phyloP scores from a whole-genome alignment of 1,284 basidiomycete species.

The Heterobasidion occidentale region DNA sequence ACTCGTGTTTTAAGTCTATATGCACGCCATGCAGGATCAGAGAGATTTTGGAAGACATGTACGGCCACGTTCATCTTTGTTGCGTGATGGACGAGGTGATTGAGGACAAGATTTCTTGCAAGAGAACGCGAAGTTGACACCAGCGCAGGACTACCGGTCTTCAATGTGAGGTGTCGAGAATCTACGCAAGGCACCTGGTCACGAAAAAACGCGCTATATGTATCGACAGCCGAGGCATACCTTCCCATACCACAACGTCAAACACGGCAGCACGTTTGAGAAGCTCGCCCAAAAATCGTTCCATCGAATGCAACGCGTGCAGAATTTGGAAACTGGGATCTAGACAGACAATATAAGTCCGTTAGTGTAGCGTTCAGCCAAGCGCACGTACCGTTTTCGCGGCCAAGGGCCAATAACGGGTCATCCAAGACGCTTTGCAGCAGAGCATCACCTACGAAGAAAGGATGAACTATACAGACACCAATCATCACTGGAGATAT shows the following conservation, averaged over 20 bases:
- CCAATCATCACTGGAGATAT: conserved; percentile 3
- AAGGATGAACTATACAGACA: not conserved
- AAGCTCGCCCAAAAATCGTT: conserved; percentile 42
- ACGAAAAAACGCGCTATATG: not conserved
- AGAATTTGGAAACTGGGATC: conserved; percentile 53
- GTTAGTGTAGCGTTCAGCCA: not conserved
- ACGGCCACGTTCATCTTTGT: conserved; percentile 30
- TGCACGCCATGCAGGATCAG: conserved; percentile 40
- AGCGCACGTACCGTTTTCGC: conserved; percentile 24
- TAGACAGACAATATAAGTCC: conserved; percentile 12
- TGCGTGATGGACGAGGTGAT: conserved; percentile 45
- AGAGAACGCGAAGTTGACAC: conserved; percentile 38
- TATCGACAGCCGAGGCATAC: conserved; percentile 22
- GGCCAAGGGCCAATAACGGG: conserved; percentile 45
- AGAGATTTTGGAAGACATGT: conserved; percentile 33
- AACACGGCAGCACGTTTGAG: conserved; percentile 44
- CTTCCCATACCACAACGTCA: conserved; percentile 56
- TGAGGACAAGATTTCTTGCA: conserved; percentile 42
- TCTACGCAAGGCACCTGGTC: conserved; percentile 20
- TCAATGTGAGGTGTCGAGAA: conserved; percentile 31
- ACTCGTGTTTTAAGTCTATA: conserved; percentile 38
- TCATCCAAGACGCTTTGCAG: conserved; percentile 51
- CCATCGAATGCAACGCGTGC: conserved; percentile 50
- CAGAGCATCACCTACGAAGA: conserved; percentile 46
- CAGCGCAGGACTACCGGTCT: conserved; percentile 27